Evolutionary conservation across 1,284 basidiomycete species (phyloP).

Genomic region (Coniferiporia weirii): DNA sequence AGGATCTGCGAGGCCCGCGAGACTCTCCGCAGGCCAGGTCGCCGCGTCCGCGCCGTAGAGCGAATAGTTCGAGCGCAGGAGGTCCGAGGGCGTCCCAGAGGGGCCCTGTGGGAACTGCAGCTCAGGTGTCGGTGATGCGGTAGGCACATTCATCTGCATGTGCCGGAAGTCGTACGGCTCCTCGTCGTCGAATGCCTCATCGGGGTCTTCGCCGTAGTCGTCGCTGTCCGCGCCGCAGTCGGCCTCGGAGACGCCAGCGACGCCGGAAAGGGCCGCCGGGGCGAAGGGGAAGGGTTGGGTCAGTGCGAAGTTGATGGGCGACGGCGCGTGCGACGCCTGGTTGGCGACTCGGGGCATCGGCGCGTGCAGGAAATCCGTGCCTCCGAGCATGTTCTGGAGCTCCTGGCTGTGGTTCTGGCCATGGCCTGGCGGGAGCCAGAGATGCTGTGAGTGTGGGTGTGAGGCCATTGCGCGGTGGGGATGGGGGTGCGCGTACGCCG

Average conservation of each 20-base stretch:
- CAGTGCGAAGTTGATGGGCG: too few species aligned
- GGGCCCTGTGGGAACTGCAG: slow-evolving; percentile 12
- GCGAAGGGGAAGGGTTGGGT: too few species aligned
- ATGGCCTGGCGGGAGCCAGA: too few species aligned
- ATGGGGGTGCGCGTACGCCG: too few species aligned
- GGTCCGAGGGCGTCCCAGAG: slow-evolving; percentile 14
- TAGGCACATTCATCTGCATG: too few species aligned
- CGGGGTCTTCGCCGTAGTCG: not conserved
- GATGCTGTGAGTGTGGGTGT: too few species aligned
- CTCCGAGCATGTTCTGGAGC: not conserved
- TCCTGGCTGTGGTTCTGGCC: too few species aligned
- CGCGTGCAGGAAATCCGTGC: not conserved
- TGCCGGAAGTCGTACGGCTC: not conserved
- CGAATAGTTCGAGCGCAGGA: slow-evolving; percentile 8
- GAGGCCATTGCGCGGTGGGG: too few species aligned
- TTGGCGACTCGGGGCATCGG: not conserved
- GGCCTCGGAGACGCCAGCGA: not conserved
- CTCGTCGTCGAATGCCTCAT: not conserved
- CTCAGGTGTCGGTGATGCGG: slow-evolving; percentile 12
- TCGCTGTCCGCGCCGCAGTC: not conserved
- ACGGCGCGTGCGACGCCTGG: too few species aligned
- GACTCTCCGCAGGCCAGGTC: slow-evolving; percentile 11
- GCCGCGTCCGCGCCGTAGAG: slow-evolving; percentile 6
- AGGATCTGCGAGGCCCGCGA: too few species aligned
- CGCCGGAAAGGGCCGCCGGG: not conserved